Evolutionary conservation across 2,329 filamentous ascomycete genomes (phyloP).

Genomic region (Colletotrichum camelliae): DNA sequence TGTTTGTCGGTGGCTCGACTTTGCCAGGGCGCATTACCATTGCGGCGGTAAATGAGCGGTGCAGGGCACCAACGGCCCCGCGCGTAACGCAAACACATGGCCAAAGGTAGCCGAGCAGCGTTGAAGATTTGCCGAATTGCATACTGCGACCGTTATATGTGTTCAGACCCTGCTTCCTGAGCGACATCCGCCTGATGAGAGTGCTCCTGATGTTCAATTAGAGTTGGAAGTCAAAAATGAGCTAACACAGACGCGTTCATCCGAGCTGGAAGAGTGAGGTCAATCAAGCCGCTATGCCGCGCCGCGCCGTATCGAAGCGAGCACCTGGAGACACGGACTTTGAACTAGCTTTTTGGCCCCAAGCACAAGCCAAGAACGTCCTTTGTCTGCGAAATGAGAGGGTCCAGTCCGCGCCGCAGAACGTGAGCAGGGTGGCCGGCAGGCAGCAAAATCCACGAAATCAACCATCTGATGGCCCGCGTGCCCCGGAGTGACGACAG

Average conservation of each 20-base stretch:
- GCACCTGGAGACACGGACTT: not conserved
- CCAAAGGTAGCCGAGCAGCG: not conserved
- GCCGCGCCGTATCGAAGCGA: not conserved
- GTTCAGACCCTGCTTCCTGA: not conserved
- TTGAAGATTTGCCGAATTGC: not conserved
- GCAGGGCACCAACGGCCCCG: not conserved
- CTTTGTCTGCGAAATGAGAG: not conserved
- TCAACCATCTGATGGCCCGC: not conserved
- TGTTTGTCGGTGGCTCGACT: not conserved
- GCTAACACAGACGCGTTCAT: constrained; percentile 4
- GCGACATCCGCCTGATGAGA: not conserved
- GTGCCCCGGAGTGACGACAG: constrained; percentile 1
- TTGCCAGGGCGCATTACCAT: constrained; percentile 6
- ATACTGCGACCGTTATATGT: not conserved
- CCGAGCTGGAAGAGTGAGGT: not conserved
- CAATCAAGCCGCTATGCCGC: not conserved
- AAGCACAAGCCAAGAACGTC: not conserved
- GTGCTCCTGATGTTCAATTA: constrained; percentile 16
- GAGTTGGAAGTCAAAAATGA: constrained; percentile 3
- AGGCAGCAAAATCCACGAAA: not conserved
- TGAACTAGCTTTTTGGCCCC: not conserved
- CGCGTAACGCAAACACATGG: not conserved
- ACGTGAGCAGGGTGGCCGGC: not conserved
- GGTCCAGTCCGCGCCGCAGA: not conserved
- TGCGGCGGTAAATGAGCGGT: constrained; percentile 13